These are phyloP conservation scores for Anisodus acutangulus DNA, from an alignment of 257 asterid genomes.

Conservation along the genomic window DNA sequence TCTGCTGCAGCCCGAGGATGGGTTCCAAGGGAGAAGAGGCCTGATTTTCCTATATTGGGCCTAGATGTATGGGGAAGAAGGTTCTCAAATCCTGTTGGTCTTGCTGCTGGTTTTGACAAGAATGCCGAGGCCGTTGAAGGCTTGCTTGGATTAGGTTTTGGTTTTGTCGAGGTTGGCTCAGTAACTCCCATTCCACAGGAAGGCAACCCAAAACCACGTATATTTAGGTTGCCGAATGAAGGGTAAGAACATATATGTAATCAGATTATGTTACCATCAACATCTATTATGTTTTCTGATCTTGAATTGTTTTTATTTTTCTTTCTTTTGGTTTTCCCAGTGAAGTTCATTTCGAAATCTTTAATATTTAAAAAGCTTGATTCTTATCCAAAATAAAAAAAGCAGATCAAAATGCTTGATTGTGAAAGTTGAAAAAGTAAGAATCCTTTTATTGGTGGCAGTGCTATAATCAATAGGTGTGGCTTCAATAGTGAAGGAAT, in stretches of 20 bases:
- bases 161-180: slow-evolving; percentile 98
- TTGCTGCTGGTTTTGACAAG: slow-evolving; percentile 97
- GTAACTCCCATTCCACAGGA: slow-evolving; percentile 98
- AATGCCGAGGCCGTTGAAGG: slow-evolving; percentile 99
- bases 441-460: slow-evolving; percentile 41
- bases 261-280: not conserved
- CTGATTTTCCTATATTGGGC: slow-evolving; percentile 72
- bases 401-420: not conserved
- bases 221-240: slow-evolving; percentile 77
- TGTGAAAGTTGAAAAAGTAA: slow-evolving; percentile 3
- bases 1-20: slow-evolving; percentile 99
- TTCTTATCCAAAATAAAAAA: too few species aligned
- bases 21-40: slow-evolving; percentile 95
- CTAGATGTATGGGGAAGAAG: slow-evolving; percentile 94
- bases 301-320: not conserved
- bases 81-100: slow-evolving; percentile 97
- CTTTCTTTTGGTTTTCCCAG: too few species aligned
- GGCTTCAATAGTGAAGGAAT: slow-evolving; percentile 99
- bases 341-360: too few species aligned
- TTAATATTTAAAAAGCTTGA: too few species aligned
- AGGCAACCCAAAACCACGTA: slow-evolving; percentile 98
- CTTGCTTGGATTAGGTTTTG: slow-evolving; percentile 90
- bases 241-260: slow-evolving; percentile 55
- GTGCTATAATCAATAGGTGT: slow-evolving; percentile 93
- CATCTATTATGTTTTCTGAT: not conserved